A percentile compares a stretch with the other conserved stretches of the same genome.
These are phyloP conservation scores for Trypanosoma lewisi DNA, from an alignment of 208 protist genomes.

Conservation along the genomic window DNA sequence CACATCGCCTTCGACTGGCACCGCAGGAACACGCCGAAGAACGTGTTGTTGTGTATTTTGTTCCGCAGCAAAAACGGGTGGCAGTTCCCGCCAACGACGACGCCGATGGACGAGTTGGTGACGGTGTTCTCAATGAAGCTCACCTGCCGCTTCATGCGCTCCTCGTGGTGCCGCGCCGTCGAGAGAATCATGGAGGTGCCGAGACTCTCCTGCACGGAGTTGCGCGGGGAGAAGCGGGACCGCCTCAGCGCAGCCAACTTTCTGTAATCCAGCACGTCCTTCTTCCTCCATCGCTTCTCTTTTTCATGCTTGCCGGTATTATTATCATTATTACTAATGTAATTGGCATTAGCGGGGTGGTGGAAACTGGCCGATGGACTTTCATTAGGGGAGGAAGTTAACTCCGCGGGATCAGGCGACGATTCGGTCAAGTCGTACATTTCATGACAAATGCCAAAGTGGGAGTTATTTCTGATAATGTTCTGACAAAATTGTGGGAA, in stretches of 20 bases:
- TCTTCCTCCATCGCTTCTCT: too few relatives aligned
- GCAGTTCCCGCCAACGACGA: conserved; percentile 64
- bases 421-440: conserved; percentile 27
- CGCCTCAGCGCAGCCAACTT: neutral
- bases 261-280: too few relatives aligned
- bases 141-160: conserved; percentile 61
- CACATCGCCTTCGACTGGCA: conserved; percentile 58
- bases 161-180: conserved; percentile 39
- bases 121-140: conserved; percentile 78
- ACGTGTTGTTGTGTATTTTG: conserved; percentile 67
- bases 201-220: conserved; percentile 29
- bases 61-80: conserved; percentile 75
- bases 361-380: too few relatives aligned
- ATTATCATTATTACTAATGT: too few relatives aligned
- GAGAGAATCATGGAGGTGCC: conserved; percentile 50
- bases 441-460: conserved; percentile 85
- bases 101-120: conserved; percentile 64
- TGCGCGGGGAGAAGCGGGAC: conserved; percentile 6
- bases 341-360: too few relatives aligned
- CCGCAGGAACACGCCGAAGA: conserved; percentile 83
- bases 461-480: conserved; percentile 60
- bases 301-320: too few relatives aligned
- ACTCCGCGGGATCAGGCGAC: neutral
- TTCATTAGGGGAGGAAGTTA: neutral
- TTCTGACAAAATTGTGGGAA: conserved; percentile 65